A percentile compares a stretch with the other conserved stretches of the same genome.
phyloP scores from a whole-genome alignment of 2,329 filamentous ascomycete species.

The Penicillium sp. region DNA sequence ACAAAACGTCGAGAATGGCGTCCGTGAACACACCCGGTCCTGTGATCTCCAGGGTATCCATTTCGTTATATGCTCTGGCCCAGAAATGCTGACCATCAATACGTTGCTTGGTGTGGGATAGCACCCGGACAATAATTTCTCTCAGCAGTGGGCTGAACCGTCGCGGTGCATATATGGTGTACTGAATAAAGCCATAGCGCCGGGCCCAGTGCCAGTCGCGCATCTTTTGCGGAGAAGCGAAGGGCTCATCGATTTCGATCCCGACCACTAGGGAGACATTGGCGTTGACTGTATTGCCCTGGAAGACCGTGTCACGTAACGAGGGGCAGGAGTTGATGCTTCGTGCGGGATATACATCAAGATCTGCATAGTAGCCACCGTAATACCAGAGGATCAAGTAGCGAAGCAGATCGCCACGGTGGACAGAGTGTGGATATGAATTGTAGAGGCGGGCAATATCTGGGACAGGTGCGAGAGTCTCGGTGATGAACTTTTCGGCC shows the following conservation, averaged over 20 bases:
- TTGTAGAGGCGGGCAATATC: slow-evolving; percentile 29
- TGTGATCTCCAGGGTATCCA: slow-evolving; percentile 33
- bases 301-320: slow-evolving; percentile 20
- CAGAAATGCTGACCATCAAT: slow-evolving; percentile 18
- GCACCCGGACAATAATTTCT: slow-evolving; percentile 32
- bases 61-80: slow-evolving; percentile 24
- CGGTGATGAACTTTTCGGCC: slow-evolving; percentile 29
- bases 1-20: slow-evolving; percentile 33
- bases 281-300: not conserved
- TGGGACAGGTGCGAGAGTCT: slow-evolving; percentile 27
- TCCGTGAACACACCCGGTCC: slow-evolving; percentile 39
- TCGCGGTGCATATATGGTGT: slow-evolving; percentile 35
- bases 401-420: slow-evolving; percentile 51
- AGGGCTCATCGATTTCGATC: slow-evolving; percentile 41
- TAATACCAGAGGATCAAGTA: slow-evolving; percentile 39
- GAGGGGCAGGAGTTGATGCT: slow-evolving; percentile 32
- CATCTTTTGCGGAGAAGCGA: slow-evolving; percentile 33
- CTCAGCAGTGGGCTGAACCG: slow-evolving; percentile 37
- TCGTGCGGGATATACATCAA: slow-evolving; percentile 31
- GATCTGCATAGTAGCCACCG: slow-evolving; percentile 39
- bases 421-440: slow-evolving; percentile 46
- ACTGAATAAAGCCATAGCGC: slow-evolving; percentile 37
- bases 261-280: slow-evolving; percentile 35
- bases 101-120: slow-evolving; percentile 35
- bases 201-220: slow-evolving; percentile 37